Evolutionary conservation across 805 yeast genomes (phyloP).

Genomic region (Grigorovia jiainica): DNA sequence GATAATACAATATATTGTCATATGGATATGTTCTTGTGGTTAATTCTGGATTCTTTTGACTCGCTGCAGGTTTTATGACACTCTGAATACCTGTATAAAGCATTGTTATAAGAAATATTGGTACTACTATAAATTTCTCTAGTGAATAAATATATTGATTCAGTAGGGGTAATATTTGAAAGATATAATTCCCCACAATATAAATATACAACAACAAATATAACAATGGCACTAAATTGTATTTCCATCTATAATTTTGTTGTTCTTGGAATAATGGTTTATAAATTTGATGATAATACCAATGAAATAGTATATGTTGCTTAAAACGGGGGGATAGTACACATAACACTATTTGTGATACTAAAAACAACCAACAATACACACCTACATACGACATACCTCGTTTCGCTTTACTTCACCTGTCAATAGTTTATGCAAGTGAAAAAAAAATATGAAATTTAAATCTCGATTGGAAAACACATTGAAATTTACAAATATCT

Average conservation of each 20-base stretch:
- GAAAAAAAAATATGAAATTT: too few species aligned
- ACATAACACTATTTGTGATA: conserved; percentile 12
- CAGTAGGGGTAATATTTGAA: conserved; percentile 10
- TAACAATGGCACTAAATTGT: conserved; percentile 22
- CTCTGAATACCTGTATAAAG: conserved; percentile 15
- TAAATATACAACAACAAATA: conserved; percentile 18
- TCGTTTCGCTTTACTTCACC: too few species aligned
- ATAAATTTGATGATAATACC: conserved; percentile 20
- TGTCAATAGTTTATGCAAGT: too few species aligned
- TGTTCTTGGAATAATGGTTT: conserved; percentile 19
- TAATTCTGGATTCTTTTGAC: not conserved
- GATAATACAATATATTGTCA: conserved; percentile 48
- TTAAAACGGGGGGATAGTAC: conserved; percentile 22
- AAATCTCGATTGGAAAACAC: not conserved
- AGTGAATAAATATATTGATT: conserved; percentile 5
- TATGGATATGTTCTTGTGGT: conserved; percentile 22
- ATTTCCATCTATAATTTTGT: conserved; percentile 19
- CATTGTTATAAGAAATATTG: conserved; percentile 12
- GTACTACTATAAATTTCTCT: conserved; percentile 18
- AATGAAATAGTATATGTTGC: conserved; percentile 12
- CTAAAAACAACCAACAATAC: not conserved
- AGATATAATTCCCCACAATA: conserved; percentile 13
- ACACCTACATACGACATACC: not conserved
- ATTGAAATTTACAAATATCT: not conserved
- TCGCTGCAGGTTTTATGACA: conserved; percentile 14